phyloP scores from a whole-genome alignment of 495 filamentous ascomycete genomes.

The Aspergillus conjunctus region DNA sequence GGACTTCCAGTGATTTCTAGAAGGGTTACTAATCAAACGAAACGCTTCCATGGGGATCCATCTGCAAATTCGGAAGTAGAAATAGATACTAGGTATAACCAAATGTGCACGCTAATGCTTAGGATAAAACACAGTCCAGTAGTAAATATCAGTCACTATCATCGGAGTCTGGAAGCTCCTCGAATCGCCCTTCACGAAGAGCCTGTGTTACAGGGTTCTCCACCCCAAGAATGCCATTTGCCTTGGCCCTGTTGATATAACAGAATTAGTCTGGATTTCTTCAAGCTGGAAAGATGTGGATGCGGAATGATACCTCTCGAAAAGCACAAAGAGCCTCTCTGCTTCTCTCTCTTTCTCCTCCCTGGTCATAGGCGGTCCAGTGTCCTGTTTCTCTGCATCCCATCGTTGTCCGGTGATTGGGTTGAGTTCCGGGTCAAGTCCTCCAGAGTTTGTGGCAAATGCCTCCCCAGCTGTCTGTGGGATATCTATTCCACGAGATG shows the following conservation, averaged over 20 bases:
- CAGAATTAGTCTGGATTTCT: conserved; percentile 21
- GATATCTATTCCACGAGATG: conserved; percentile 75
- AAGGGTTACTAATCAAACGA: too few species aligned
- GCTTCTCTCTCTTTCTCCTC: conserved; percentile 94
- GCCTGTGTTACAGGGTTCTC: conserved; percentile 85
- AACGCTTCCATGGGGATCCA: neutral
- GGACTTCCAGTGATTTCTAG: too few species aligned
- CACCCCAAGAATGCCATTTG: conserved; percentile 79
- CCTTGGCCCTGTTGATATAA: conserved; percentile 62
- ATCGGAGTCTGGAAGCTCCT: conserved; percentile 61
- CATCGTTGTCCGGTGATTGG: conserved; percentile 88
- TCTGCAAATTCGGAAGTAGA: neutral
- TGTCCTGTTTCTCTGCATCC: conserved; percentile 62
- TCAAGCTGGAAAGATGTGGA: neutral
- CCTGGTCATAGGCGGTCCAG: conserved; percentile 73
- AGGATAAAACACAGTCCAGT: neutral
- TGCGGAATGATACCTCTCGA: conserved; percentile 78
- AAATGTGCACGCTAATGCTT: too few species aligned
- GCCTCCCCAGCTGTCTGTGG: conserved; percentile 67
- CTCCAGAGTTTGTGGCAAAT: conserved; percentile 45
- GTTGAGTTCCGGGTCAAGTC: conserved; percentile 60
- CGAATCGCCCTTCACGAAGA: conserved; percentile 72
- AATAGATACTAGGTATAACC: neutral
- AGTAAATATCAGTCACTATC: conserved; percentile 44
- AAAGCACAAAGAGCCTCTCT: conserved; percentile 89